phyloP scores from a whole-genome alignment of 345 rosid genomes.

The Lumnitzera littorea region DNA sequence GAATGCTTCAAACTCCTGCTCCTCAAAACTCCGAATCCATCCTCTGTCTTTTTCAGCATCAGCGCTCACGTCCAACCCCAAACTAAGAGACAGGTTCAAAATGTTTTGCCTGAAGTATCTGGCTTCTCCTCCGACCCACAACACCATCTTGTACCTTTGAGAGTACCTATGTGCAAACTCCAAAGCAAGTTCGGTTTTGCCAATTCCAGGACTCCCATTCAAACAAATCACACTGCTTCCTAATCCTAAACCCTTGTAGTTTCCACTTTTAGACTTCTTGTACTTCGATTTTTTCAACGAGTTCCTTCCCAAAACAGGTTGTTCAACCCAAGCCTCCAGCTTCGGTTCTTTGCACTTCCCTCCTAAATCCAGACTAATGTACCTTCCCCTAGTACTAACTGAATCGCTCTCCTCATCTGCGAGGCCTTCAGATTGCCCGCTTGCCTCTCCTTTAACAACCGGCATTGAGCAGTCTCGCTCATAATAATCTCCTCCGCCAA shows the following conservation, averaged over 20 bases:
- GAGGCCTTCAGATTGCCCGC: constrained; percentile 75
- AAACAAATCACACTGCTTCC: constrained; percentile 58
- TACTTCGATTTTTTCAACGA: constrained; percentile 52
- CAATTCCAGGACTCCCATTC: constrained; percentile 68
- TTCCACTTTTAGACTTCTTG: constrained; percentile 62
- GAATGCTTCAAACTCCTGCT: constrained; percentile 81
- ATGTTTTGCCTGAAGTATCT: constrained; percentile 75
- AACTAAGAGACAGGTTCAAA: constrained; percentile 60
- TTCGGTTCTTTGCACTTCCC: constrained; percentile 52
- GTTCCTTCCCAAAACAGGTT: constrained; percentile 46
- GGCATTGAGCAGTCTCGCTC: constrained; percentile 44
- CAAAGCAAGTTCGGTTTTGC: constrained; percentile 86
- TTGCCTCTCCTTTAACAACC: constrained; percentile 47
- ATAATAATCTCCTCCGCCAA: constrained; percentile 42
- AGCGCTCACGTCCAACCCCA: constrained; percentile 83
- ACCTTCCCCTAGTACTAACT: constrained; percentile 30
- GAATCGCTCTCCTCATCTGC: constrained; percentile 71
- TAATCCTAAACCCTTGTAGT: constrained; percentile 35
- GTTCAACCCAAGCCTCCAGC: constrained; percentile 52
- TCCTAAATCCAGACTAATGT: constrained; percentile 57
- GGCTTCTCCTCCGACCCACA: constrained; percentile 92
- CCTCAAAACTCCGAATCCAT: constrained; percentile 69
- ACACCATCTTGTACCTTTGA: constrained; percentile 82
- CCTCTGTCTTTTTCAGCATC: constrained; percentile 88
- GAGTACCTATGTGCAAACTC: constrained; percentile 74